Conservation (phyloP, 2,329 filamentous ascomycete species). For the Fusarium euwallaceae region DNA sequence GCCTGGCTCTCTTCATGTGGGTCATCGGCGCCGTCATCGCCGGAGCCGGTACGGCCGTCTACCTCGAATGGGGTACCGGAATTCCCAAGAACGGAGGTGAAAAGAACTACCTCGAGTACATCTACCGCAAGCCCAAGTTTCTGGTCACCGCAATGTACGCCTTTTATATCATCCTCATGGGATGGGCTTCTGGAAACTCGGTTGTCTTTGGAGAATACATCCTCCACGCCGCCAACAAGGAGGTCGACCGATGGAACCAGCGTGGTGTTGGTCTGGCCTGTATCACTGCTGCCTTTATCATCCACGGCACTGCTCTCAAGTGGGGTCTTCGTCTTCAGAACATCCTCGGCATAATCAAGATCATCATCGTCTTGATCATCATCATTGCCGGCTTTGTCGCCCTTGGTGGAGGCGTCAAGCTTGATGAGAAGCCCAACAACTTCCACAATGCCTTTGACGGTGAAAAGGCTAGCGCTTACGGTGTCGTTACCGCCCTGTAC, state of each 20-base stretch:
- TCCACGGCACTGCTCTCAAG: slow-evolving; percentile 73
- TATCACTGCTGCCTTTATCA: slow-evolving; percentile 73
- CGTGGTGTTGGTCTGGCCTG: slow-evolving; percentile 75
- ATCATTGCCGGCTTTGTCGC: slow-evolving; percentile 73
- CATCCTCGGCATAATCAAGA: slow-evolving; percentile 73
- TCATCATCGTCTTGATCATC: slow-evolving; percentile 75
- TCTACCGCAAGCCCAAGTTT: slow-evolving; percentile 72
- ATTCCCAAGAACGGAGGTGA: slow-evolving; percentile 75
- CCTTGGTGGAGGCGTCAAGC: slow-evolving; percentile 70
- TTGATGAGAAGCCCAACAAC: slow-evolving; percentile 71
- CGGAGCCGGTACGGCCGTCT: slow-evolving; percentile 72
- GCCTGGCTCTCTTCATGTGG: slow-evolving; percentile 74
- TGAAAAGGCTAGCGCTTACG: slow-evolving; percentile 75
- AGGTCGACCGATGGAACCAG: slow-evolving; percentile 76
- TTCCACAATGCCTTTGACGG: slow-evolving; percentile 74
- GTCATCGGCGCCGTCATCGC: slow-evolving; percentile 73
- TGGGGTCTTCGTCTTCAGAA: slow-evolving; percentile 79
- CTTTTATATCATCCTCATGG: slow-evolving; percentile 72
- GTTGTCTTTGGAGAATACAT: slow-evolving; percentile 80
- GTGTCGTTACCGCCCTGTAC: slow-evolving; percentile 77
- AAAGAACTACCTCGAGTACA: slow-evolving; percentile 76
- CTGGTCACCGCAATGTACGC: slow-evolving; percentile 72
- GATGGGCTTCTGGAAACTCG: slow-evolving; percentile 76
- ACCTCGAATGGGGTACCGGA: slow-evolving; percentile 75
- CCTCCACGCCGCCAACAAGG: slow-evolving; percentile 72